A percentile compares a stretch with the other conserved stretches of the same genome.
Evolutionary conservation across 768 basidiomycete species (phyloP).

Genomic region (Podaxis sp.): DNA sequence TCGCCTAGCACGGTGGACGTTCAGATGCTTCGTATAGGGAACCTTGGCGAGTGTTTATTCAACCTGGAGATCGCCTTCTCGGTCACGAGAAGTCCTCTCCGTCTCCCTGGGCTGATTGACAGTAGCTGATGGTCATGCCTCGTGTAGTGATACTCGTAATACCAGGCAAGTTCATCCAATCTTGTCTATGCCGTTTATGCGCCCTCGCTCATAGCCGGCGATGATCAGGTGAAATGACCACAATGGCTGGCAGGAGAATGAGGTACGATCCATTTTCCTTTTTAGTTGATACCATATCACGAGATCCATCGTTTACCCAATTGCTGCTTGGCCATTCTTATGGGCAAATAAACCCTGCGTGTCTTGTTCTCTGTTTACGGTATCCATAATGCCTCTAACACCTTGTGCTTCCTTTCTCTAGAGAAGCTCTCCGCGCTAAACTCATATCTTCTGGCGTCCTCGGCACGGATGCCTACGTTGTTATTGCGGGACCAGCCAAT

Average conservation of each 20-base stretch:
- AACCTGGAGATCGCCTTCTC: neutral
- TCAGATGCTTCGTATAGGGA: slow-evolving; percentile 76
- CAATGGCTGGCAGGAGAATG: slow-evolving; percentile 78
- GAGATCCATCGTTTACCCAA: neutral
- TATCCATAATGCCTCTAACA: neutral
- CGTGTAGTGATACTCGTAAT: slow-evolving; percentile 64
- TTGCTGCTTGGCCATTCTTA: neutral
- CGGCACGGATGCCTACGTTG: slow-evolving; percentile 70
- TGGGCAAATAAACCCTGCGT: neutral
- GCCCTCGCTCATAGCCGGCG: neutral
- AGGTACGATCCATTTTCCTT: slow-evolving; percentile 41
- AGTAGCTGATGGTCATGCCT: neutral
- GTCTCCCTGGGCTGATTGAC: neutral
- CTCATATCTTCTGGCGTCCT: slow-evolving; percentile 65
- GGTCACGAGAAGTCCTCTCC: neutral
- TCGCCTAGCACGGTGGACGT: slow-evolving; percentile 70
- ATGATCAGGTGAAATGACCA: slow-evolving; percentile 64
- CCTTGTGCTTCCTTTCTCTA: slow-evolving; percentile 25
- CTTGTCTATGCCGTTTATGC: neutral
- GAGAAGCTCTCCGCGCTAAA: slow-evolving; percentile 64
- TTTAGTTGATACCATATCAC: slow-evolving; percentile 11
- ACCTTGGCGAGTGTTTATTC: slow-evolving; percentile 45
- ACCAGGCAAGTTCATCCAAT: slow-evolving; percentile 44
- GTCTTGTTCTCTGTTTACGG: slow-evolving; percentile 22
- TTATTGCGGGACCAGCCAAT: slow-evolving; percentile 80